Percentiles rank a stretch among this genome's conserved stretches.
phyloP scores from a whole-genome alignment of 176 grass and related monocot genomes.

The Triticum turgidum region DNA sequence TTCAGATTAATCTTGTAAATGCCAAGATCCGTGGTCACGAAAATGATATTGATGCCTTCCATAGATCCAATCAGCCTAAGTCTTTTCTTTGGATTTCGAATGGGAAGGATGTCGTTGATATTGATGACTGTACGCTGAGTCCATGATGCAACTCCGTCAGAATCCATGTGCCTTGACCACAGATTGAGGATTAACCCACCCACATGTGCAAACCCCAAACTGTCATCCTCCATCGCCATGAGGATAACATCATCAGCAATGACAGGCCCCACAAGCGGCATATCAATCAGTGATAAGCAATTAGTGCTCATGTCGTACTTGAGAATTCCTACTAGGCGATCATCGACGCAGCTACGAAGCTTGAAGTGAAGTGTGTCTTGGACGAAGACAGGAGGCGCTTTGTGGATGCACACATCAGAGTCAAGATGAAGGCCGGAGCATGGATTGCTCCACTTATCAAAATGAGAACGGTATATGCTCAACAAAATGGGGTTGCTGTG shows the following conservation, averaged over 20 bases:
- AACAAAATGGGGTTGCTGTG: too few relatives aligned
- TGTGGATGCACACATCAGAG: neutral
- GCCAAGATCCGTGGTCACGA: neutral
- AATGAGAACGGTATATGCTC: too few relatives aligned
- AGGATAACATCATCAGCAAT: neutral
- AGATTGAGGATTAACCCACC: neutral
- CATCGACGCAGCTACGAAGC: neutral
- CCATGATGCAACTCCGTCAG: neutral
- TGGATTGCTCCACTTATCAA: too few relatives aligned
- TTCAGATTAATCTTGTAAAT: neutral
- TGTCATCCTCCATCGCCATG: neutral
- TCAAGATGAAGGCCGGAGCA: too few relatives aligned
- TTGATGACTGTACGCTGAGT: neutral
- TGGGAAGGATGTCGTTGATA: neutral
- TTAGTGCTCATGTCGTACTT: neutral
- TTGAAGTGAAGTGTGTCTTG: neutral
- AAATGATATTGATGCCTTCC: neutral
- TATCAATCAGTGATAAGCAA: neutral
- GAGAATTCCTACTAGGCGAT: neutral
- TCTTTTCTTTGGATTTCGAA: neutral
- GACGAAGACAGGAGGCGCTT: neutral
- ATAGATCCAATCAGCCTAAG: neutral
- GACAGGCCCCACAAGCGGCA: too few relatives aligned
- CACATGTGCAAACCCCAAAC: neutral
- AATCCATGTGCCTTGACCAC: neutral